Evolutionary conservation across 768 basidiomycete species (phyloP), one percentile per base, ranked within the genome.

Genomic region (Agrocybe pediades): DNA sequence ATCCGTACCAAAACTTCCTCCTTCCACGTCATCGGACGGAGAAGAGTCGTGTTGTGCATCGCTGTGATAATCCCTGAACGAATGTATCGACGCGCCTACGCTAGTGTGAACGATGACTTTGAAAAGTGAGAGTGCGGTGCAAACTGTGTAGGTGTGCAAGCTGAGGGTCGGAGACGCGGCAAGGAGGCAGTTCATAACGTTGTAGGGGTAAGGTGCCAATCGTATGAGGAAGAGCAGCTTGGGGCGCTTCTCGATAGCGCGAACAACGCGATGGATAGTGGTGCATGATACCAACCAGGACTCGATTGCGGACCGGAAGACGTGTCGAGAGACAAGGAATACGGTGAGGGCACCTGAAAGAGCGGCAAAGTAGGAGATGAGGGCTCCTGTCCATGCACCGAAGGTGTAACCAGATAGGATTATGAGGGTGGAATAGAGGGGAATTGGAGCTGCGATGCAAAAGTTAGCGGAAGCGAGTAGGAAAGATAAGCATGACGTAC

Each of bases 171-270:
- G 86, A n/a, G 90, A 85, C 2, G 92, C 90, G 7, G 95, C 93
- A 44, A 97, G 82, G 44, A 97, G 84, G 65, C 89, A 91, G 74
- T 96, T 97, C 86, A 96, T 92, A 64, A 96, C 90, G 73, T 96
- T 96, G 75, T 90, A 92, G 0, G 89, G 91, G 66, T 93, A 92
- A 3, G 92, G 92, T n/a, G 90, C 93, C 50, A 95, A 79, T 46
- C 95, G 88, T 61, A 97, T 91, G 55, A 96, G 83, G 75, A 96
- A 93, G 17, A 97, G 84, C 4, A 97, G 79, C 63, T 86, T 86
- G 0, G 94, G 94, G 47, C 87, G 84, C 69, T 86, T 85, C 73
- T 95, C 92, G 60, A 97, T 88, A 20, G 93, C 93, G 29, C 86
- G 81, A 9, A 96, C 87, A 52, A 90, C 89, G 43, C 92, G 87